Evolutionary conservation across 805 yeast genomes (phyloP).

Genomic region (Pichia kluyveri): DNA sequence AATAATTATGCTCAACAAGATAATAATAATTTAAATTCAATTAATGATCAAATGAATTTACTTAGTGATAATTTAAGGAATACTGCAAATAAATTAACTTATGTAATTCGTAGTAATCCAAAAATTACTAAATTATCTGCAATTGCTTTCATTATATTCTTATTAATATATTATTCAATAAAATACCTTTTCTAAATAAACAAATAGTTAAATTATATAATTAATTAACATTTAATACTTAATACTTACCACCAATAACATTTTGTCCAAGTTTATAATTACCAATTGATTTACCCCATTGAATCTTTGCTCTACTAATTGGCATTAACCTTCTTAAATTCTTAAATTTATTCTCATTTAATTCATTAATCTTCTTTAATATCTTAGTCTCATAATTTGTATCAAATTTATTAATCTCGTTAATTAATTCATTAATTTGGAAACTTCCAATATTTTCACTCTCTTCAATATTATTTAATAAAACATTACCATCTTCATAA

Average conservation of each 20-base stretch:
- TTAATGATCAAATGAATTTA: conserved; percentile 43
- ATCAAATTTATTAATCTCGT: conserved; percentile 49
- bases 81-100: conserved; percentile 42
- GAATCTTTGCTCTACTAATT: conserved; percentile 80
- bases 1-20: conserved; percentile 55
- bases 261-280: conserved; percentile 82
- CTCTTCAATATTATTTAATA: conserved; percentile 40
- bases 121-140: conserved; percentile 52
- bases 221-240: too few species aligned
- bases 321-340: conserved; percentile 85
- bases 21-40: conserved; percentile 27
- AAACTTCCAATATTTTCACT: conserved; percentile 5
- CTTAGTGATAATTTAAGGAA: conserved; percentile 40
- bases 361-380: conserved; percentile 51
- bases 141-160: conserved; percentile 42
- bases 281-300: conserved; percentile 93
- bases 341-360: conserved; percentile 79
- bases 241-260: conserved; percentile 41
- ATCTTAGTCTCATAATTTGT: conserved; percentile 48
- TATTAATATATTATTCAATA: conserved; percentile 47
- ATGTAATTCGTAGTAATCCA: conserved; percentile 52
- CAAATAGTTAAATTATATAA: too few species aligned
- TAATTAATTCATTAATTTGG: conserved; percentile 24
- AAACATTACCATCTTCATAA: conserved; percentile 92
- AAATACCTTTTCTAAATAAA: conserved; percentile 29